Percentiles rank a stretch among this genome's conserved stretches.
Evolutionary conservation across 371 early-diverging fungal genomes (phyloP).

Genomic region (Phascolomyces articulosus): DNA sequence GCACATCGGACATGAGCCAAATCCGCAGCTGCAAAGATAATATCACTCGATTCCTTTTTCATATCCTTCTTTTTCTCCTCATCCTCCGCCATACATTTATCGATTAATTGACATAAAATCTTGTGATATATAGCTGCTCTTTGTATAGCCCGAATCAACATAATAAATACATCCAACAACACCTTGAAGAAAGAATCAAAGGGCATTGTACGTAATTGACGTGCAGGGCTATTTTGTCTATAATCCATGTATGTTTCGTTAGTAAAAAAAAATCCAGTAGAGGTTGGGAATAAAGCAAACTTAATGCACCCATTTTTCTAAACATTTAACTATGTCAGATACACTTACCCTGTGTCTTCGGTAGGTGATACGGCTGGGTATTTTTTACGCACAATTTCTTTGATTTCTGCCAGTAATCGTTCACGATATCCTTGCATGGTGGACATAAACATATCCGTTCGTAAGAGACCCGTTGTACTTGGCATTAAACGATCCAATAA

Average conservation of each 20-base stretch:
- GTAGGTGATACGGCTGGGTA: conserved; percentile 10
- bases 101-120: conserved; percentile 51
- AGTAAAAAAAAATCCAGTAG: neutral
- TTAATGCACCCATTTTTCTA: no score
- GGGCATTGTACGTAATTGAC: conserved; percentile 70
- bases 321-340: no score
- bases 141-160: conserved; percentile 66
- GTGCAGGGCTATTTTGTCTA: conserved; percentile 33
- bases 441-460: conserved; percentile 66
- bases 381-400: conserved; percentile 75
- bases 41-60: conserved; percentile 60
- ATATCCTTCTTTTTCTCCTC: conserved; percentile 11
- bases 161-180: conserved; percentile 69
- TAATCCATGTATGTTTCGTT: no score
- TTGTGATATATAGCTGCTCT: conserved; percentile 66
- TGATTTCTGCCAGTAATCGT: conserved; percentile 71
- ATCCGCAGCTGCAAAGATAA: conserved; percentile 77
- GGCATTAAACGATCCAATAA: conserved; percentile 66
- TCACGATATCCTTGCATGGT: conserved; percentile 80
- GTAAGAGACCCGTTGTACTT: conserved; percentile 73
- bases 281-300: no score
- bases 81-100: conserved; percentile 28
- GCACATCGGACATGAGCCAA: conserved; percentile 86
- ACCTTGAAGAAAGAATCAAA: conserved; percentile 82
- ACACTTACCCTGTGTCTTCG: conserved; percentile 11